Base-by-base conservation (phyloP, 169 alveolate species). In the Cryptosporidium sp. region DNA sequence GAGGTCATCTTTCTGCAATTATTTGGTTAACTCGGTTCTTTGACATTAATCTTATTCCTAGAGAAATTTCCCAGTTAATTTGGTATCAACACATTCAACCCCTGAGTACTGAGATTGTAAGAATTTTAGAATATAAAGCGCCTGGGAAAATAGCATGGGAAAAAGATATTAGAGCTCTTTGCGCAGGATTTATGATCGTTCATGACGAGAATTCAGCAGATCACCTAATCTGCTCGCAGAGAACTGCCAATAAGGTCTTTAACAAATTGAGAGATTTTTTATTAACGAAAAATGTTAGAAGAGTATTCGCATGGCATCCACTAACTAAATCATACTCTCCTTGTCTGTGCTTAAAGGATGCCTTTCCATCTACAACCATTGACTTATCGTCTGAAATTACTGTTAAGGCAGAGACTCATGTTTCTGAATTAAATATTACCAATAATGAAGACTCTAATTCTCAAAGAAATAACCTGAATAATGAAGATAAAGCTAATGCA, bases 141-240 rank as follows among this genome's bases (percentile, higher is more conserved):
- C 89, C 89, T 5, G 75, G 89, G 39, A 80, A 80, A 53, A 80
- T 80, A 12, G 89, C 89, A 9, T 80, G 89, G 89, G 89, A 80
- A 44, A 80, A 65, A 26, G 89, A 80, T 80, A 80, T 80, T 21
- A 37, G 89, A 23, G 29, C 89, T 42, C 68, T 80, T 7, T 80
- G 89, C 39, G 48, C 75, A 33, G 89, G 89, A 12, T 80, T 80
- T 65, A 4, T 80, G 39, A 80, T 80, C 37, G 23, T 80, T 18
- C 89, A 80, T 42, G 87, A 65, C 65, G 89, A 80, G 44, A 65
- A 65, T 33, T 80, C 89, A 7, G 44, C 89, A 18, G 89, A 80
- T 29, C 89, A 65, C 42, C 62, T 80, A 48, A 80, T 80, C 23
- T 80, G 89, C 35, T 62, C 89, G n/a, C 89, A 80, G 52, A 60